Conservation (phyloP, 2,329 filamentous ascomycete species). For the Hymenoscyphus salicellus region DNA sequence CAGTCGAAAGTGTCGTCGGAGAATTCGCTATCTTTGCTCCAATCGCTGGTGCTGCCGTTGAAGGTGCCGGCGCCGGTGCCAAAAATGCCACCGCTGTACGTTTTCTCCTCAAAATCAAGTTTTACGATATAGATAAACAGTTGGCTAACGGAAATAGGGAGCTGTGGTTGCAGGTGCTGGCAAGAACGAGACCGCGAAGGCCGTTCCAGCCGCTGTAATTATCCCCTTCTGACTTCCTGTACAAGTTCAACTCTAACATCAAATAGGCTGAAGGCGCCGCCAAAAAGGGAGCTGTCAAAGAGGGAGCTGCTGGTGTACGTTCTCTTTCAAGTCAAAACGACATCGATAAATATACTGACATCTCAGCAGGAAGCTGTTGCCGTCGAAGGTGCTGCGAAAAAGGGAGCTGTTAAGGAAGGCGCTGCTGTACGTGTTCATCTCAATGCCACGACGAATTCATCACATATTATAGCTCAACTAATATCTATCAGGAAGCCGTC, state of each 20-base stretch:
- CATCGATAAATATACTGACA: too few relatives aligned
- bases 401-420: too few relatives aligned
- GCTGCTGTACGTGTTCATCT: too few relatives aligned
- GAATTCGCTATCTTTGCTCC: slow-evolving; percentile 24
- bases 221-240: too few relatives aligned
- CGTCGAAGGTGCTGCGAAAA: too few relatives aligned
- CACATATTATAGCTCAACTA: too few relatives aligned
- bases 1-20: slow-evolving; percentile 23
- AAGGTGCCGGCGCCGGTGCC: neutral
- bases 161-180: neutral
- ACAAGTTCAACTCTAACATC: too few relatives aligned
- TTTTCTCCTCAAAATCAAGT: neutral
- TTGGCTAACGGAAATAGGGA: neutral
- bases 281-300: neutral
- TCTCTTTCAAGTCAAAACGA: too few relatives aligned
- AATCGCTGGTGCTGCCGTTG: neutral
- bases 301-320: neutral
- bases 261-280: slow-evolving; percentile 1
- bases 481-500: too few relatives aligned
- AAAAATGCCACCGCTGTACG: neutral
- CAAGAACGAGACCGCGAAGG: neutral
- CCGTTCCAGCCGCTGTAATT: too few relatives aligned
- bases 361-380: too few relatives aligned
- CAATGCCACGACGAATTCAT: too few relatives aligned
- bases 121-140: neutral